Percentiles rank a stretch among this genome's conserved stretches.
phyloP scores from a whole-genome alignment of 805 yeast genomes.

The Yarrowia osloensis region DNA sequence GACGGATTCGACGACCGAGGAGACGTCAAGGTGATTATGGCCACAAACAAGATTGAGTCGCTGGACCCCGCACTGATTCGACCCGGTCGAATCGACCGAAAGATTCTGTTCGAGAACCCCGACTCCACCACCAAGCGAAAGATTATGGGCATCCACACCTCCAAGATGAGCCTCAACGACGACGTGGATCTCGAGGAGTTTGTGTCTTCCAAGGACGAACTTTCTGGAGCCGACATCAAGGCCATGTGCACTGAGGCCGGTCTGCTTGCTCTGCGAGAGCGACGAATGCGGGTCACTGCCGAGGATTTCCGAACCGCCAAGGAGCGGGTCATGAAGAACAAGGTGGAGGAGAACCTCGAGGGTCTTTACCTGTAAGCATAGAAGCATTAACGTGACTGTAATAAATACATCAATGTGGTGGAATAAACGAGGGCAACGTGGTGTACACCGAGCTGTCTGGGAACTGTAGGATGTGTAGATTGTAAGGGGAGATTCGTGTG shows the following conservation, averaged over 20 bases:
- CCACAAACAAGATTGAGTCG: conserved; percentile 91
- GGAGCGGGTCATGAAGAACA: conserved; percentile 93
- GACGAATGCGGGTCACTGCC: conserved; percentile 96
- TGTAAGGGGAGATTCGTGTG: too few species aligned
- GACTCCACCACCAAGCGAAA: conserved; percentile 90
- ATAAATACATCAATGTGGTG: not conserved
- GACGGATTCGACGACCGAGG: conserved; percentile 98
- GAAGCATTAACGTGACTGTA: conserved; percentile 18
- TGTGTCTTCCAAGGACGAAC: conserved; percentile 86
- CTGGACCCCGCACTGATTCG: conserved; percentile 94
- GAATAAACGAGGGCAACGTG: too few species aligned
- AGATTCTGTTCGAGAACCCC: conserved; percentile 93
- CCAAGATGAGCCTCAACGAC: conserved; percentile 84
- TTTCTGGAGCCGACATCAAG: conserved; percentile 96
- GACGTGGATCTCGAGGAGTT: conserved; percentile 89
- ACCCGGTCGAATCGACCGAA: conserved; percentile 97
- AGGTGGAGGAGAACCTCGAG: conserved; percentile 93
- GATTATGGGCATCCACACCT: conserved; percentile 87
- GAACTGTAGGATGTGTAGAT: too few species aligned
- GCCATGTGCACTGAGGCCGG: conserved; percentile 99
- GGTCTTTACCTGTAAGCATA: conserved; percentile 71
- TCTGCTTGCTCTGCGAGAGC: conserved; percentile 88
- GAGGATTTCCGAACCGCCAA: conserved; percentile 91
- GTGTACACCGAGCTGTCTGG: too few species aligned
- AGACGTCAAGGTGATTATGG: conserved; percentile 97